A percentile compares a stretch with the other conserved stretches of the same genome.
These are phyloP conservation scores for Phytopythium vexans DNA, from an alignment of 352 stramenopile genomes.

Conservation along the genomic window DNA sequence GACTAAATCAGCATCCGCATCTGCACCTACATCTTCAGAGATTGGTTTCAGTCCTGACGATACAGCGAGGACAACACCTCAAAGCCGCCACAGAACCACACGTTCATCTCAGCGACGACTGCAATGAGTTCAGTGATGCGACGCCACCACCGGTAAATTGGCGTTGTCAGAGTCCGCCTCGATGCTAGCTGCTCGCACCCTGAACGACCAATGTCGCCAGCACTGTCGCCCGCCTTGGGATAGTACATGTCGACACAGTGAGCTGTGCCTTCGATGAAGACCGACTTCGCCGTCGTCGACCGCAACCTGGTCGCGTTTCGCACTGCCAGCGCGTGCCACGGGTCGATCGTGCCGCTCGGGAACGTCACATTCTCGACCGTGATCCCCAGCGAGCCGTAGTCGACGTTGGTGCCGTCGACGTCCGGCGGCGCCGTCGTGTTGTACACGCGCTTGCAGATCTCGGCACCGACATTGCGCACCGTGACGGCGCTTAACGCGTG, in stretches of 20 bases:
- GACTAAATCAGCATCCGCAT: no score
- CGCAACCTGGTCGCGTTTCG: slow-evolving; percentile 63
- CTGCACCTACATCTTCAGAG: no score
- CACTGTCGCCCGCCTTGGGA: slow-evolving; percentile 46
- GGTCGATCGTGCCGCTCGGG: slow-evolving; percentile 78
- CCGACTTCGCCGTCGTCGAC: slow-evolving; percentile 44
- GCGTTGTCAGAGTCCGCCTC: no score
- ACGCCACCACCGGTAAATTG: no score
- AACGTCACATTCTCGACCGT: slow-evolving; percentile 80
- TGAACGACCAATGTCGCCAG: neutral
- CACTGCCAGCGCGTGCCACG: slow-evolving; percentile 80
- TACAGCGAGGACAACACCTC: no score
- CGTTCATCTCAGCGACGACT: no score
- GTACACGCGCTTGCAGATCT: slow-evolving; percentile 85
- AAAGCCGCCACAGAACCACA: no score
- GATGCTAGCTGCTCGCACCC: no score
- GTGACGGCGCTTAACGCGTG: slow-evolving; percentile 66
- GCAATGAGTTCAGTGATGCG: no score
- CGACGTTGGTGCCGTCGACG: slow-evolving; percentile 56
- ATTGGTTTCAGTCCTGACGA: no score
- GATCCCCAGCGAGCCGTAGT: slow-evolving; percentile 75
- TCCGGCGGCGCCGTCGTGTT: slow-evolving; percentile 60
- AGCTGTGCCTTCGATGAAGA: slow-evolving; percentile 81
- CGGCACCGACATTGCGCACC: slow-evolving; percentile 56
- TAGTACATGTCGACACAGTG: slow-evolving; percentile 86